A percentile compares a stretch with the other conserved stretches of the same genome.
phyloP scores from a whole-genome alignment of 176 grass and related monocot species.

The Paspalum notatum region DNA sequence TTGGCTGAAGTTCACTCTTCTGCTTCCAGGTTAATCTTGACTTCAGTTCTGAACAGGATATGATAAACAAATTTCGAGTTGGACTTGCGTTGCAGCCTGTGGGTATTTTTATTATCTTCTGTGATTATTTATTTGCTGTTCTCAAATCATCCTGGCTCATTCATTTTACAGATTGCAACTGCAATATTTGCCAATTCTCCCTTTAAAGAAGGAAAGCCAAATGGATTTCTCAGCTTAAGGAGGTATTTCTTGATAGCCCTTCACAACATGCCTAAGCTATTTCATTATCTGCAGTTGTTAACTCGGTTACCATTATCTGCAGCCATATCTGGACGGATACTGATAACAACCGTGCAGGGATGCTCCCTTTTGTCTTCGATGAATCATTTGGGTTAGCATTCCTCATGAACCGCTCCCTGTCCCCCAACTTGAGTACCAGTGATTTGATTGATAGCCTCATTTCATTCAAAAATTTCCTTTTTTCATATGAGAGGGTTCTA shows the following conservation, averaged over 20 bases:
- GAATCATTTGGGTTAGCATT: conserved; percentile 77
- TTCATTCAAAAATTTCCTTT: conserved; percentile 13
- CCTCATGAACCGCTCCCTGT: not conserved
- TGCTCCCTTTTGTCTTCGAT: conserved; percentile 98
- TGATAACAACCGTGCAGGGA: conserved; percentile 94
- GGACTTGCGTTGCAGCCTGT: conserved; percentile 94
- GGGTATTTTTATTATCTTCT: conserved; percentile 56
- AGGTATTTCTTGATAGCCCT: conserved; percentile 52
- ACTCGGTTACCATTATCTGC: conserved; percentile 40
- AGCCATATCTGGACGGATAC: conserved; percentile 99
- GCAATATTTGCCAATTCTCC: conserved; percentile 99
- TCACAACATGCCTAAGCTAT: conserved; percentile 2
- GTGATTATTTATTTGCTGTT: conserved; percentile 21
- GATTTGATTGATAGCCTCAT: conserved; percentile 25
- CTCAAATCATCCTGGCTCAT: conserved; percentile 18
- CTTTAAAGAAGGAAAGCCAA: conserved; percentile 99
- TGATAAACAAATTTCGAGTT: conserved; percentile 90
- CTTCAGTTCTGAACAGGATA: conserved; percentile 97
- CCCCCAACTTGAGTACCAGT: not conserved
- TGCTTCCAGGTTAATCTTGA: conserved; percentile 92
- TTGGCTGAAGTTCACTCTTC: conserved; percentile 14
- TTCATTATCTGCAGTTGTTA: conserved; percentile 19
- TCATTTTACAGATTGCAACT: conserved; percentile 87
- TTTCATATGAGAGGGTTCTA: conserved; percentile 30
- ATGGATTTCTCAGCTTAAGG: conserved; percentile 96